Base-by-base conservation (phyloP, 768 basidiomycete genomes). In the Lentinula boryana region DNA sequence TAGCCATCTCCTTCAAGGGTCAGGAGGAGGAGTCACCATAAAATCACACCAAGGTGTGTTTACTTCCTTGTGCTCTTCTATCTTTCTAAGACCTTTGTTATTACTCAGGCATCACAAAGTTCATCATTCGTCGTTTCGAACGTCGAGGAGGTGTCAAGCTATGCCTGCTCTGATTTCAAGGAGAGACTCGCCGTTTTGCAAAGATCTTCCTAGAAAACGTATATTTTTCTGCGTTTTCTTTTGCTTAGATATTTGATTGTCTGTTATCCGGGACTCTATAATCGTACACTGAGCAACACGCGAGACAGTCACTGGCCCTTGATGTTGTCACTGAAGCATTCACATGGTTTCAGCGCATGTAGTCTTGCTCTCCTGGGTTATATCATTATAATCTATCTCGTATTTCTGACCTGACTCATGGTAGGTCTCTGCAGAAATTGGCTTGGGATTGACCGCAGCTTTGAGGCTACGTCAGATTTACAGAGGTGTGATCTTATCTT, bases 91-190 rank as follows among this genome's bases (percentile, higher is more conserved):
- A 40, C 38, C n/a, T 41, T 41, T 55, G 3, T 12, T 1, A 16
- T 35, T 4, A 15, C n/a, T 41, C 50, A 82, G 86, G 86, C 75
- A 89, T 89, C 74, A 89, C 87, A 62, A 89, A 89, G 79, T 88
- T 88, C 66, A 87, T 82, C 70, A 84, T 93, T 72, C 89, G 89
- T 77, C 90, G 91, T 80, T 88, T 93, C 62, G 91, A 91, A 46
- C 89, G 91, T 70, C 87, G 91, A 82, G 91, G 92, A 70, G 92
- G 92, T 85, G 91, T 94, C 66, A 94, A 93, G 80, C 88, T 87
- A 89, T 91, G 69, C 88, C 86, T 46, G 88, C 89, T 63, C 80
- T 91, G 62, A 91, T 93, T 72, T 93, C 27, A 93, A 71, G 92
- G 93, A 73, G 92, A 94, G 80, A 93, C 92, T 32, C 90, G 92